A percentile compares a stretch with the other conserved stretches of the same genome.
These are phyloP conservation scores for Alternaria sp. DNA, from an alignment of 2,329 filamentous ascomycete species.

Conservation along the genomic window DNA sequence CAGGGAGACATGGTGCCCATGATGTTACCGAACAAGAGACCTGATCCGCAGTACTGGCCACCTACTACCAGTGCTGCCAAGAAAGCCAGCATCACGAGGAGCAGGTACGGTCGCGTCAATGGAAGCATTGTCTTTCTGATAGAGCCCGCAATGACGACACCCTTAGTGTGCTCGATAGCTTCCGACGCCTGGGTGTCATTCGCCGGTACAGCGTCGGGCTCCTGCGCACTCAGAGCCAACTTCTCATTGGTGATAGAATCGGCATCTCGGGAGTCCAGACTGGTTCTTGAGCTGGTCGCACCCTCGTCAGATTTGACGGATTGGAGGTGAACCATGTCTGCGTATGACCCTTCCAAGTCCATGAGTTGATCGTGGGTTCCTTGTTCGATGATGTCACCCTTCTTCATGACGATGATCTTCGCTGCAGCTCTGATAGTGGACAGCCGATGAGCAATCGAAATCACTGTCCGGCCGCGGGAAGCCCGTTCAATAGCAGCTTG, in stretches of 20 bases:
- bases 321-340: conserved; percentile 58
- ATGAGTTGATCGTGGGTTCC: conserved; percentile 44
- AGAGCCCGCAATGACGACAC: conserved; percentile 30
- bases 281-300: conserved; percentile 26
- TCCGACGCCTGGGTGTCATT: conserved; percentile 3
- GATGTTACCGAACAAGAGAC: conserved; percentile 66
- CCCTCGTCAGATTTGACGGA: conserved; percentile 52
- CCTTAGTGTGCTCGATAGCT: conserved; percentile 15
- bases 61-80: conserved; percentile 61
- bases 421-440: conserved; percentile 46
- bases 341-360: conserved; percentile 52
- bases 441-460: conserved; percentile 49
- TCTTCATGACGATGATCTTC: conserved; percentile 49
- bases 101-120: conserved; percentile 53
- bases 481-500: conserved; percentile 50
- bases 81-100: conserved; percentile 57
- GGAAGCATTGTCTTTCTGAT: conserved; percentile 43
- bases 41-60: conserved; percentile 63
- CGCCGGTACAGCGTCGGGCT: conserved; percentile 6
- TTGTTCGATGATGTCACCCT: conserved; percentile 46
- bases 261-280: conserved; percentile 27
- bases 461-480: conserved; percentile 43
- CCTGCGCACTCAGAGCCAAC: conserved; percentile 11
- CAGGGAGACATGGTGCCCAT: conserved; percentile 64
- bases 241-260: conserved; percentile 31